Conservation (phyloP, 164 flowering plant genomes). For the Cinnamomum micranthum region DNA sequence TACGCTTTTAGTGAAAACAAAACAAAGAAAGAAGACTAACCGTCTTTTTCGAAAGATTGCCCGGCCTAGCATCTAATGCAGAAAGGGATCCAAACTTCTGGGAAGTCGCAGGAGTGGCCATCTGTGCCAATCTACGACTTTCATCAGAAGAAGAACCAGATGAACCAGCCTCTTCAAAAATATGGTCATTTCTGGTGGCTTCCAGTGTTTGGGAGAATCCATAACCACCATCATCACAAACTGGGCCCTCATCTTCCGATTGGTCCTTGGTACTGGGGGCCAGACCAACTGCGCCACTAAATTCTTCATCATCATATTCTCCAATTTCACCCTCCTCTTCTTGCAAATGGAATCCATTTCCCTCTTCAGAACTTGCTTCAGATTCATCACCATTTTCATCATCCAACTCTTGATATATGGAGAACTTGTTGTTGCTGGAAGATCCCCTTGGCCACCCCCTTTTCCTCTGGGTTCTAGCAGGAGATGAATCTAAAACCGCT, state of each 20-base stretch:
- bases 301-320: slow-evolving; percentile 82
- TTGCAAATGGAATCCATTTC: slow-evolving; percentile 49
- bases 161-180: slow-evolving; percentile 72
- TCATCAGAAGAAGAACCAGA: slow-evolving; percentile 83
- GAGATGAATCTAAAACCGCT: slow-evolving; percentile 37
- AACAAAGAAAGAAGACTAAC: slow-evolving; percentile 32
- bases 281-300: slow-evolving; percentile 47
- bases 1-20: background rate
- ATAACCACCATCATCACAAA: slow-evolving; percentile 38
- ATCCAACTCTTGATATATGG: slow-evolving; percentile 76
- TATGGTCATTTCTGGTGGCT: slow-evolving; percentile 30
- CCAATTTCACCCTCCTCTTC: slow-evolving; percentile 90
- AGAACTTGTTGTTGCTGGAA: slow-evolving; percentile 37
- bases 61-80: slow-evolving; percentile 86
- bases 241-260: slow-evolving; percentile 63
- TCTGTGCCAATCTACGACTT: slow-evolving; percentile 46
- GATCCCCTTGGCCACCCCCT: slow-evolving; percentile 78
- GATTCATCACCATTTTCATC: slow-evolving; percentile 81
- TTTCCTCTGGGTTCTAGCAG: slow-evolving; percentile 49
- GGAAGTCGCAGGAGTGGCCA: slow-evolving; percentile 62
- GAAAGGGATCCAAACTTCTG: slow-evolving; percentile 95
- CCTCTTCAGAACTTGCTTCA: slow-evolving; percentile 87
- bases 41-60: slow-evolving; percentile 65
- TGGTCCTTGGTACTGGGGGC: slow-evolving; percentile 34
- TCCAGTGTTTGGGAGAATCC: slow-evolving; percentile 39